Percentiles rank a stretch among this genome's conserved stretches.
Evolutionary conservation across 164 flowering plant species (phyloP).

Genomic region (Vitis rotundifolia): DNA sequence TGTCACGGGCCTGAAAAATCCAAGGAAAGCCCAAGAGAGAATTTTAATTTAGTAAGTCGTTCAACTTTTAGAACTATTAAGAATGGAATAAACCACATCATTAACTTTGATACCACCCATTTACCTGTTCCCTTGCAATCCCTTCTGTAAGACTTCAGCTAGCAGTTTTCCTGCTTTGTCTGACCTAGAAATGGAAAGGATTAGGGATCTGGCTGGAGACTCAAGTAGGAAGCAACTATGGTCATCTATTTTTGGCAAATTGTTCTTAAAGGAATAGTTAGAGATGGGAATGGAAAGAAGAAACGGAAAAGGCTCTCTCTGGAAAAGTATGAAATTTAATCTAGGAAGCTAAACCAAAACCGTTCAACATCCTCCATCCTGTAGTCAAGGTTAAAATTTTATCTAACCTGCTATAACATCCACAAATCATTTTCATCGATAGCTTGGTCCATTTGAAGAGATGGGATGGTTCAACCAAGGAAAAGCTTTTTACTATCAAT

Average conservation of each 20-base stretch:
- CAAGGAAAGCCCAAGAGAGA: slow-evolving; percentile 11
- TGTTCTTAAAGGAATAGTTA: not conserved
- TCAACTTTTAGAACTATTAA: not conserved
- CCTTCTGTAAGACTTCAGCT: slow-evolving; percentile 85
- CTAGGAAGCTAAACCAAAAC: not conserved
- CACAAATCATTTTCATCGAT: not conserved
- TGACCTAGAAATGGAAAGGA: slow-evolving; percentile 46
- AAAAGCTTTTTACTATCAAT: not conserved
- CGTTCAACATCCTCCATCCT: not conserved
- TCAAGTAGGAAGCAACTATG: not conserved
- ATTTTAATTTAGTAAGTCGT: not conserved
- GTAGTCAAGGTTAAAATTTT: not conserved
- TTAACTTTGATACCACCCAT: not conserved
- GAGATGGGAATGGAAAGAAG: not conserved
- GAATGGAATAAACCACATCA: slow-evolving; percentile 2
- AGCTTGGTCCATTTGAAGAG: not conserved
- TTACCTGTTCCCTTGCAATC: slow-evolving; percentile 91
- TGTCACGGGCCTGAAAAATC: slow-evolving; percentile 84
- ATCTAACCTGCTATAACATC: not conserved
- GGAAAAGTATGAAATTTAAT: not conserved
- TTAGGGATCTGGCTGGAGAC: not conserved
- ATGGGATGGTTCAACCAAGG: not conserved
- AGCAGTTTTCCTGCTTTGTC: slow-evolving; percentile 94
- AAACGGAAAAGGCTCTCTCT: not conserved
- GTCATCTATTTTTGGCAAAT: not conserved